These are phyloP conservation scores for Ilex paraguariensis DNA, from an alignment of 305 asterid genomes.

Conservation along the genomic window DNA sequence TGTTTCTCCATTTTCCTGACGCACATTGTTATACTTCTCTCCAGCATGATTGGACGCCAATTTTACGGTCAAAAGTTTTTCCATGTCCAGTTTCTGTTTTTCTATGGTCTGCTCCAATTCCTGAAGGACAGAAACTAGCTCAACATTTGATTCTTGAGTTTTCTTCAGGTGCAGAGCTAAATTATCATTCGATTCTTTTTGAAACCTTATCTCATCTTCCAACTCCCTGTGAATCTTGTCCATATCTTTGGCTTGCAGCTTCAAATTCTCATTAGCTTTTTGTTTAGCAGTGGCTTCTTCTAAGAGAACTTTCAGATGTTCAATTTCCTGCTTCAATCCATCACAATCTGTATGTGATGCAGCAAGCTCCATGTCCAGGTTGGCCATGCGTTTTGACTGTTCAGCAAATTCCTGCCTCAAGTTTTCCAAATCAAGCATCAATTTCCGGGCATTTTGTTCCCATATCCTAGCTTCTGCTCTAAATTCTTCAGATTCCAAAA, in stretches of 20 bases:
- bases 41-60: neutral
- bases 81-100: constrained; percentile 33
- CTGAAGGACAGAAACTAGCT: constrained; percentile 38
- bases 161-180: constrained; percentile 30
- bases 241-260: constrained; percentile 16
- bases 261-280: constrained; percentile 7
- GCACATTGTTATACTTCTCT: neutral
- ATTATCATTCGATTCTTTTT: constrained; percentile 24
- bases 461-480: constrained; percentile 43
- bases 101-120: constrained; percentile 47
- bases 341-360: constrained; percentile 25
- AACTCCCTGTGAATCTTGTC: constrained; percentile 20
- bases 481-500: constrained; percentile 30
- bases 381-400: constrained; percentile 17
- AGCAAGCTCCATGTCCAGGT: constrained; percentile 23
- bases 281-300: constrained; percentile 26
- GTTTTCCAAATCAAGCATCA: constrained; percentile 26
- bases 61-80: constrained; percentile 17
- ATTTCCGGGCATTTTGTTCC: constrained; percentile 39
- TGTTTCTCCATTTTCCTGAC: neutral
- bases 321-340: constrained; percentile 28
- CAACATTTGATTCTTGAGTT: constrained; percentile 48
- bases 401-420: constrained; percentile 34
- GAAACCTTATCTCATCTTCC: constrained; percentile 37
- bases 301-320: constrained; percentile 20